A percentile compares a stretch with the other conserved stretches of the same genome.
phyloP scores from a whole-genome alignment of 768 basidiomycete genomes.

The Boletus tomentosulus region DNA sequence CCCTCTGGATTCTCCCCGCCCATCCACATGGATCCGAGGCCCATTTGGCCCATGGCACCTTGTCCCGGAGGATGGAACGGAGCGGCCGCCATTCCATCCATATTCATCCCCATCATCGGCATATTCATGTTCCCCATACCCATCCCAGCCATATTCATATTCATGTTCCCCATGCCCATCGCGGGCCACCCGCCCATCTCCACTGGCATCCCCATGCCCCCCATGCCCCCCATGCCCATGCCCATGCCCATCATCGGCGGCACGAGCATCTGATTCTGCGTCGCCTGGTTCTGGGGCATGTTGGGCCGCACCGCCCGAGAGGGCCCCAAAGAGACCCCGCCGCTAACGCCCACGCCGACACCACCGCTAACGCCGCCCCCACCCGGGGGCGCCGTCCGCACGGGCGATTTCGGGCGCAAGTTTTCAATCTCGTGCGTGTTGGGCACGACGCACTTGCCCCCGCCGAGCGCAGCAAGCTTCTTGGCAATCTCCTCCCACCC shows the following conservation, averaged over 20 bases:
- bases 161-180: slow-evolving; percentile 35
- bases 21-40: slow-evolving; percentile 33
- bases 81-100: slow-evolving; percentile 28
- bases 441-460: slow-evolving; percentile 62
- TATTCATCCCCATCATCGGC: slow-evolving; percentile 40
- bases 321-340: slow-evolving; percentile 17
- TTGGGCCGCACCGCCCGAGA: slow-evolving; percentile 15
- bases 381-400: slow-evolving; percentile 36
- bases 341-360: slow-evolving; percentile 20
- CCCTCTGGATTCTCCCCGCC: slow-evolving; percentile 29
- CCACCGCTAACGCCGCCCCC: slow-evolving; percentile 26
- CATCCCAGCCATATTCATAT: slow-evolving; percentile 38
- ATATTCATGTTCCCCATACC: slow-evolving; percentile 38
- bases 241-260: slow-evolving; percentile 43
- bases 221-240: slow-evolving; percentile 36
- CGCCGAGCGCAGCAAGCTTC: slow-evolving; percentile 42
- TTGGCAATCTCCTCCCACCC: slow-evolving; percentile 62
- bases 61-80: slow-evolving; percentile 23
- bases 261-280: slow-evolving; percentile 30
- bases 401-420: slow-evolving; percentile 82
- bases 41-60: slow-evolving; percentile 21
- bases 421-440: slow-evolving; percentile 77
- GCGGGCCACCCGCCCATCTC: slow-evolving; percentile 32
- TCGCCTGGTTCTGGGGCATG: slow-evolving; percentile 14
- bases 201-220: slow-evolving; percentile 32